These are phyloP conservation scores for Malassezia psittaci DNA, from an alignment of 1,284 basidiomycete species.

Conservation along the genomic window DNA sequence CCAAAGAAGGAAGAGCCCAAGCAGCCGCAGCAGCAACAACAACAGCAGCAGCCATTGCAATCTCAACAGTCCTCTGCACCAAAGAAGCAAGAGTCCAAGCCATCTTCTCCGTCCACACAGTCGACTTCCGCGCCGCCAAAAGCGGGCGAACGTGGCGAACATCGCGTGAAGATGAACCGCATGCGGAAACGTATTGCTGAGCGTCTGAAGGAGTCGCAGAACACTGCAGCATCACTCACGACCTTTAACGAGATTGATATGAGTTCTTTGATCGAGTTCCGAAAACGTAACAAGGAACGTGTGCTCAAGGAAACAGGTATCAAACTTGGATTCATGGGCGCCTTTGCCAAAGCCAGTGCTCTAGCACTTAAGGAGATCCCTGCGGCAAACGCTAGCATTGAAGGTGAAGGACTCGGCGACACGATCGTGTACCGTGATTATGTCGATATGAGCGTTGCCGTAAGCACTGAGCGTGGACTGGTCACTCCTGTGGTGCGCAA, in stretches of 20 bases:
- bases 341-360: conserved; percentile 77
- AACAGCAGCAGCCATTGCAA: too few species aligned
- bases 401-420: conserved; percentile 58
- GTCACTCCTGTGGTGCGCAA: conserved; percentile 94
- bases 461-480: conserved; percentile 91
- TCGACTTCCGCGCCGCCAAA: conserved; percentile 21
- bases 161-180: conserved; percentile 57
- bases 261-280: conserved; percentile 86
- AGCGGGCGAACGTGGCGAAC: conserved; percentile 61
- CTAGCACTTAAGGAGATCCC: conserved; percentile 87
- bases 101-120: conserved; percentile 8
- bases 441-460: conserved; percentile 60
- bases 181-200: conserved; percentile 96
- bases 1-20: conserved; percentile 51
- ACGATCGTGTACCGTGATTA: conserved; percentile 92
- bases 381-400: conserved; percentile 86
- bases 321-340: conserved; percentile 97
- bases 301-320: conserved; percentile 85
- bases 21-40: conserved; percentile 30
- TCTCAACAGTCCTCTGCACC: conserved; percentile 10
- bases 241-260: conserved; percentile 99
- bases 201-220: conserved; percentile 95
- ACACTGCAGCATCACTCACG: conserved; percentile 87
- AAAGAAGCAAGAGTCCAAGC: conserved; percentile 16
- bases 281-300: conserved; percentile 87